These are phyloP conservation scores for Rutidosis leptorrhynchoides DNA, from an alignment of 129 eudicot species.

Conservation along the genomic window DNA sequence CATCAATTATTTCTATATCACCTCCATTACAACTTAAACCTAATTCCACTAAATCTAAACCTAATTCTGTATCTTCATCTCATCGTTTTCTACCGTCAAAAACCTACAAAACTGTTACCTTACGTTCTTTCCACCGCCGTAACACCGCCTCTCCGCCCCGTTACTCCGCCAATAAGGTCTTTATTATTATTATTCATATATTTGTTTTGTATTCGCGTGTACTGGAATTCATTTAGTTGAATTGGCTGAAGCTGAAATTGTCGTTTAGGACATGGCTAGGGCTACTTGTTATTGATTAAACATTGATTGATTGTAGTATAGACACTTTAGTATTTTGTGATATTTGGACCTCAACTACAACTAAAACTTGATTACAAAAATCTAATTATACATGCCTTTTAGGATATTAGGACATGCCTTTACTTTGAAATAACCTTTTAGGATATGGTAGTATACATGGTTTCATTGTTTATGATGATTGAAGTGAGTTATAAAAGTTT, in stretches of 20 bases:
- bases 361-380: background rate
- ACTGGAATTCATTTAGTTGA: no score
- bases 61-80: constrained; percentile 1
- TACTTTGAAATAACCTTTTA: constrained; percentile 4
- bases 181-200: background rate
- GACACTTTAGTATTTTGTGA: background rate
- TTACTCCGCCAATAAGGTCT: constrained; percentile 26
- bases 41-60: constrained; percentile 11
- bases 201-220: background rate
- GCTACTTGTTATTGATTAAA: background rate
- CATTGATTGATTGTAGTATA: background rate
- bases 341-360: background rate
- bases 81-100: constrained; percentile 15
- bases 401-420: no score
- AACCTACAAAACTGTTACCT: constrained; percentile 32
- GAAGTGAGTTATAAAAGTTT: constrained; percentile 4
- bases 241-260: background rate
- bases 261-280: background rate
- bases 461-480: background rate
- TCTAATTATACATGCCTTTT: no score
- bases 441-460: background rate
- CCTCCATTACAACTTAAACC: constrained; percentile 29
- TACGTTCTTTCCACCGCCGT: constrained; percentile 29
- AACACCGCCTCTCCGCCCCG: constrained; percentile 22
- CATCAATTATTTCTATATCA: constrained; percentile 23